These are phyloP conservation scores for Didymella pomorum DNA, from an alignment of 2,329 filamentous ascomycete species.

Conservation along the genomic window DNA sequence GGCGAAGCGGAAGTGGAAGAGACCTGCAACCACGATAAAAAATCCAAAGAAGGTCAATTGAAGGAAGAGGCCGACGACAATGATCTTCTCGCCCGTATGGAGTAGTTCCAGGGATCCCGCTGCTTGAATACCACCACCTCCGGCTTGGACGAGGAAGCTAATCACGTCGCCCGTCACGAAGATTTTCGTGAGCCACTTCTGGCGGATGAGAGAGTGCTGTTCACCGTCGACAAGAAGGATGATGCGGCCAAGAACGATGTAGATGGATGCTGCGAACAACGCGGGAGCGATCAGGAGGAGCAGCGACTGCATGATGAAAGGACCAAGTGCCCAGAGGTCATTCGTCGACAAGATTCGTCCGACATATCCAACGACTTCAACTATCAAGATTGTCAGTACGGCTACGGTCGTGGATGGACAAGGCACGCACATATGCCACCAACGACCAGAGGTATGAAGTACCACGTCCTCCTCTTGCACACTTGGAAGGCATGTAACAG, in stretches of 20 bases:
- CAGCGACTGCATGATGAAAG: constrained; percentile 55
- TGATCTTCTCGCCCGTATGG: constrained; percentile 9
- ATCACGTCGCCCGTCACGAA: constrained; percentile 59
- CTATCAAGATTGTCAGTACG: not conserved
- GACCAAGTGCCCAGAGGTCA: constrained; percentile 43
- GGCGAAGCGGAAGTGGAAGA: not conserved
- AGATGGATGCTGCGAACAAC: constrained; percentile 58
- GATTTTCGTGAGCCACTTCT: constrained; percentile 53
- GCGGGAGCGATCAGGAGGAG: constrained; percentile 57
- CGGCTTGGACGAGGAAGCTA: constrained; percentile 54
- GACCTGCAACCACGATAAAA: constrained; percentile 10
- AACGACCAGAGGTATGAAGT: not conserved
- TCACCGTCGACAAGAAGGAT: constrained; percentile 53
- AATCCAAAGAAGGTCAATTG: constrained; percentile 56
- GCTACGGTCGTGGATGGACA: not conserved
- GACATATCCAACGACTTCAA: constrained; percentile 61
- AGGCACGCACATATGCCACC: not conserved
- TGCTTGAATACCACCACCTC: constrained; percentile 46
- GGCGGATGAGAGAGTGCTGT: constrained; percentile 48
- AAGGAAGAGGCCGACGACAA: constrained; percentile 26
- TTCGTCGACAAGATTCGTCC: constrained; percentile 51
- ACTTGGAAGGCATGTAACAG: not conserved
- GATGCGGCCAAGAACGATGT: constrained; percentile 58
- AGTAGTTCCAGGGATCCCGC: constrained; percentile 3
- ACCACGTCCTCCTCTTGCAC: not conserved